Percentiles rank a stretch among this genome's conserved stretches.
Conservation (phyloP, 2,329 filamentous ascomycete genomes). For the Nannizzia gypsea region DNA sequence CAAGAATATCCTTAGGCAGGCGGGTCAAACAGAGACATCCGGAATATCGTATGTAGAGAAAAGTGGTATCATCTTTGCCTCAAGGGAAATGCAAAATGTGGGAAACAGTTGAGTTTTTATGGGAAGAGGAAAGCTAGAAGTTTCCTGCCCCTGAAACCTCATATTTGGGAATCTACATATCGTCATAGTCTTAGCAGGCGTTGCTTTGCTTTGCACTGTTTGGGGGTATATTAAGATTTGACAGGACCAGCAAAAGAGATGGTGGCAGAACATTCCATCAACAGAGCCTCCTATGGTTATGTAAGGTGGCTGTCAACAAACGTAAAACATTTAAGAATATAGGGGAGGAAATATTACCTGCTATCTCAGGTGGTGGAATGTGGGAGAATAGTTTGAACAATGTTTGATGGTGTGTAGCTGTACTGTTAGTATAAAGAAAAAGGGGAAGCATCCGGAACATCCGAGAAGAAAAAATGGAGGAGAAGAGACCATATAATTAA, state of each 20-base stretch:
- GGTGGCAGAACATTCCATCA: too few species aligned
- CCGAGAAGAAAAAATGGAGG: not conserved
- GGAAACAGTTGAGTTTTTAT: not conserved
- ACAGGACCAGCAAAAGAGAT: too few species aligned
- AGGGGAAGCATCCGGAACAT: too few species aligned
- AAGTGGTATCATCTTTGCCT: not conserved
- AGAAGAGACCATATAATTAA: slow-evolving; percentile 6
- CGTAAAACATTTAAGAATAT: not conserved
- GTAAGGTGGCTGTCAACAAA: not conserved
- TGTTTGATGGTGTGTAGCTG: not conserved
- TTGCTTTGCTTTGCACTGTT: too few species aligned
- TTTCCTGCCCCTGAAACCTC: not conserved
- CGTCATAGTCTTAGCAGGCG: too few species aligned
- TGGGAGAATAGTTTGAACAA: not conserved
- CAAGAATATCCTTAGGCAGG: too few species aligned
- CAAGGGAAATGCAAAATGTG: not conserved
- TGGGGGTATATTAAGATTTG: too few species aligned
- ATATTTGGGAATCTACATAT: not conserved
- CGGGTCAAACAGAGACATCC: too few species aligned
- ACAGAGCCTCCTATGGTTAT: not conserved
- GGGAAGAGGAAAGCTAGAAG: not conserved
- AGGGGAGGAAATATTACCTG: not conserved
- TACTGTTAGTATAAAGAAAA: not conserved
- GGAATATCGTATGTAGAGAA: not conserved
- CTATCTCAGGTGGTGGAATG: not conserved